A percentile compares a stretch with the other conserved stretches of the same genome.
These are phyloP conservation scores for Phycomyces blakesleeanus DNA, from an alignment of 192 early-diverging fungal genomes.

Conservation along the genomic window DNA sequence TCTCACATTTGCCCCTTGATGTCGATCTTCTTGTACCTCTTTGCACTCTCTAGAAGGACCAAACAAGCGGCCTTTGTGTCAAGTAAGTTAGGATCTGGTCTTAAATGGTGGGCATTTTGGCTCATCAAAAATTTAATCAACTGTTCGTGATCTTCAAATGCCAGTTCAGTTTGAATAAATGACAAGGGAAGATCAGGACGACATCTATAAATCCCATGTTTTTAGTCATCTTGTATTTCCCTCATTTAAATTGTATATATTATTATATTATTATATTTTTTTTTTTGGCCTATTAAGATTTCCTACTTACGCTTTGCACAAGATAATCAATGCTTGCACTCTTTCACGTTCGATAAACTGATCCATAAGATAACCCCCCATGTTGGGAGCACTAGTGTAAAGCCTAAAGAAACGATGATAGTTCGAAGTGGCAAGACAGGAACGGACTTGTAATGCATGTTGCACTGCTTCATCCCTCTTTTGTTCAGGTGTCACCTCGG, in stretches of 20 bases:
- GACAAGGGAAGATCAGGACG: constrained; percentile 55
- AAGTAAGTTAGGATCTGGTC: constrained; percentile 31
- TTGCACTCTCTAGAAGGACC: constrained; percentile 45
- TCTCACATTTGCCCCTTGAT: constrained; percentile 74
- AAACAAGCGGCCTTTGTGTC: constrained; percentile 58
- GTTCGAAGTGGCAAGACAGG: constrained; percentile 76
- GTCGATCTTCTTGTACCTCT: constrained; percentile 67
- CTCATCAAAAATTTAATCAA: constrained; percentile 50
- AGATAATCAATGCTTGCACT: constrained; percentile 64
- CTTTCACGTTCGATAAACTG: constrained; percentile 88
- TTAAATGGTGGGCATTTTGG: constrained; percentile 33
- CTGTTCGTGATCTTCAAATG: constrained; percentile 49
- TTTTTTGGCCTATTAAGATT: too few relatives aligned
- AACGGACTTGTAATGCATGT: constrained; percentile 85
- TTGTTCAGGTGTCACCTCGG: constrained; percentile 63
- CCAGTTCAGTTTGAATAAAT: constrained; percentile 64
- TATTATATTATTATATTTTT: background rate
- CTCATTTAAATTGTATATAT: background rate
- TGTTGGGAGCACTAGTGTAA: constrained; percentile 74
- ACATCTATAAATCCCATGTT: constrained; percentile 34
- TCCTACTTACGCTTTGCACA: constrained; percentile 70
- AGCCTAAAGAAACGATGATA: constrained; percentile 83
- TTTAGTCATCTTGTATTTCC: too few relatives aligned
- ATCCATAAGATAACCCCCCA: constrained; percentile 90
- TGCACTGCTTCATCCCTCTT: constrained; percentile 59